Evolutionary conservation across 345 rosid species (phyloP), one percentile per base, ranked within the genome.

Genomic region (Melaleuca quinquenervia): DNA sequence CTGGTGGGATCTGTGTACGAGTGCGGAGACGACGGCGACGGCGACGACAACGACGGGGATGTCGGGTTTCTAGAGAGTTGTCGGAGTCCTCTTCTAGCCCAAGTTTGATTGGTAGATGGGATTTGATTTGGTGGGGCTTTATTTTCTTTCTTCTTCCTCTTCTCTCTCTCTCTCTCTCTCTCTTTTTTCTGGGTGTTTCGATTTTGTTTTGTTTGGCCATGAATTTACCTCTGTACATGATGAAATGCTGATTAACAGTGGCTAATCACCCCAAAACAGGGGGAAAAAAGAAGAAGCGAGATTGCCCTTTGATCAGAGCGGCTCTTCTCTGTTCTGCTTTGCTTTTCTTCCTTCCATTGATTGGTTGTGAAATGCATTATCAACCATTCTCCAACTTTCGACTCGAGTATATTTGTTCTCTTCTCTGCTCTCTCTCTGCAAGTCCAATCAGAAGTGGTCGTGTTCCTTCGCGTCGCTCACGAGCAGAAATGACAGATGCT

Each of bases 1-100:
- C 90, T 94, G 41, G 94, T 91, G 41, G 91, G 89, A 88, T 90
- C 94, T 44, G 88, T 91, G 52, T 91, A 89, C 82, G 93, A 90
- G 52, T 92, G 95, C 60, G 95, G 91, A 14, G 91, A 91, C 85
- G 86, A 84, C 20, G 84, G 84, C 54, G 84, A 85, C 6, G 80
- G 55, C 11, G 54, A 58, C 55, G 86, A 70, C 32, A 83, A 64
- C 60, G 85, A 62, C 24, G 86, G 82, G 9, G 84, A 53, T 82
- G 64, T 45, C 86, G 88, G 21, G 21, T 87, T 78, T 54, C 51
- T 26, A 56, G 89, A 89, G 82, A 64, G 82, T 20, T 53, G 76
- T 88, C 89, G 86, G 70, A 87, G 87, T 89, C 90, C 93, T 87
- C 93, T 93, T 82, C 84, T 94, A 85, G 88, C 62, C 32, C 16